phyloP scores from a whole-genome alignment of 2,329 filamentous ascomycete genomes.

The Pezicula neosporulosa region DNA sequence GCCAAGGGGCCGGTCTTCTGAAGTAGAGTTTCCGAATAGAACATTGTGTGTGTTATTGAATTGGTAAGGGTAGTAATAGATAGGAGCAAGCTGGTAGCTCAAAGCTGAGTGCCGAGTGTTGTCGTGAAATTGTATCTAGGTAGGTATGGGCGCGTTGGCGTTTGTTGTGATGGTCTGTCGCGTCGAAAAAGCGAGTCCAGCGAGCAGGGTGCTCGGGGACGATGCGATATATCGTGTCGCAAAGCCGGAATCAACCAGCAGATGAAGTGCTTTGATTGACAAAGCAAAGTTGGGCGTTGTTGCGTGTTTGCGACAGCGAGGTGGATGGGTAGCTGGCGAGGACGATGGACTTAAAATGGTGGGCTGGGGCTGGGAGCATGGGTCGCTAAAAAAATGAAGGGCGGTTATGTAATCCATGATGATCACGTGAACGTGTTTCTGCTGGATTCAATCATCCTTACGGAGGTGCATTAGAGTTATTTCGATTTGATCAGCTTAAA shows the following conservation, averaged over 20 bases:
- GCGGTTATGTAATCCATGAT: too few relatives aligned
- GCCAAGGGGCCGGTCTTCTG: constrained; percentile 96
- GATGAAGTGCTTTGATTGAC: not conserved
- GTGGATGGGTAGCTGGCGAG: not conserved
- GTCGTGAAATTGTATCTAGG: too few relatives aligned
- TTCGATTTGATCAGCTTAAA: too few relatives aligned
- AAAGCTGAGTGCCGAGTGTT: constrained; percentile 6
- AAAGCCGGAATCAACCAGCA: not conserved
- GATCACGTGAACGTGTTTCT: too few relatives aligned
- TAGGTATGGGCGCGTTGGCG: constrained; percentile 8
- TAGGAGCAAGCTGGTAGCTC: constrained; percentile 9
- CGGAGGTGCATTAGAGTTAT: too few relatives aligned
- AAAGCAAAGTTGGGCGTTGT: not conserved
- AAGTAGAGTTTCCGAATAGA: constrained; percentile 93
- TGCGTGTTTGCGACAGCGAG: not conserved
- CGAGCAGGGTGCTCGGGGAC: not conserved
- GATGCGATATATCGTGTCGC: not conserved
- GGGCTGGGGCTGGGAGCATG: not conserved
- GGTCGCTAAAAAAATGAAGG: too few relatives aligned
- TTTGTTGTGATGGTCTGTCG: constrained; percentile 20
- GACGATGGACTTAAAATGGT: not conserved
- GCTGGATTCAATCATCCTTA: too few relatives aligned
- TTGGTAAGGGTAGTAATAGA: not conserved
- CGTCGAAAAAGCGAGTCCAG: constrained; percentile 11
- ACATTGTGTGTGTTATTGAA: constrained; percentile 60